A percentile compares a stretch with the other conserved stretches of the same genome.
Evolutionary conservation across 2,329 filamentous ascomycete genomes (phyloP).

Genomic region (Clathrospora elynae): DNA sequence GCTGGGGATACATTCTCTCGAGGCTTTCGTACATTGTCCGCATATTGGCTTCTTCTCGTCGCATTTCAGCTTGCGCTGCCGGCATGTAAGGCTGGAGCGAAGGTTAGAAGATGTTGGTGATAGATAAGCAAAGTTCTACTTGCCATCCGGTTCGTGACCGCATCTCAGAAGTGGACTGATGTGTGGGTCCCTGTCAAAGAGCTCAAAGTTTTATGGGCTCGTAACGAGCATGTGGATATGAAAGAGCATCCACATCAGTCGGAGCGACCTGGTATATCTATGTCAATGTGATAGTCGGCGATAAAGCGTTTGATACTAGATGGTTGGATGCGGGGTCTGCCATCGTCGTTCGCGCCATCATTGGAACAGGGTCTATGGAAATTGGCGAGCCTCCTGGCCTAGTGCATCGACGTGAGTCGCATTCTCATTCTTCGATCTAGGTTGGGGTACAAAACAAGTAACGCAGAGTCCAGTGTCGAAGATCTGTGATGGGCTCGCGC

Average conservation of each 20-base stretch:
- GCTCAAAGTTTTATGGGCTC: constrained; percentile 20
- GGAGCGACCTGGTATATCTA: constrained; percentile 41
- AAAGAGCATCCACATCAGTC: constrained; percentile 29
- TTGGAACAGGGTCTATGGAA: constrained; percentile 30
- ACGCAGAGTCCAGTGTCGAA: constrained; percentile 22
- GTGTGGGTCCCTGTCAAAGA: constrained; percentile 22
- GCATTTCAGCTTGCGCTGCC: constrained; percentile 67
- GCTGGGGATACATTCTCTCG: constrained; percentile 64
- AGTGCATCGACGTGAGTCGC: constrained; percentile 41
- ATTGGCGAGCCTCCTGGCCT: constrained; percentile 32
- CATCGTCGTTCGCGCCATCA: constrained; percentile 42
- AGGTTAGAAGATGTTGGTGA: constrained; percentile 15
- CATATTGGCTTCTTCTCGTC: constrained; percentile 66
- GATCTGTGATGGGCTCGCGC: constrained; percentile 18
- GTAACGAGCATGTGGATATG: constrained; percentile 32
- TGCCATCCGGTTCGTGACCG: constrained; percentile 50
- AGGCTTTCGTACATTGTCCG: constrained; percentile 65
- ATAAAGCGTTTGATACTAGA: constrained; percentile 29
- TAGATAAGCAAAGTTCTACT: constrained; percentile 16
- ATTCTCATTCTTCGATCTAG: constrained; percentile 33
- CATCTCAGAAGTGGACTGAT: constrained; percentile 30
- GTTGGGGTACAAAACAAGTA: constrained; percentile 31
- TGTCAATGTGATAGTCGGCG: constrained; percentile 30
- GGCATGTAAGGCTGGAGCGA: constrained; percentile 55
- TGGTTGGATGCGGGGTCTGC: constrained; percentile 43